These are phyloP conservation scores for Mycena galopus DNA, from an alignment of 768 basidiomycete species.

Conservation along the genomic window DNA sequence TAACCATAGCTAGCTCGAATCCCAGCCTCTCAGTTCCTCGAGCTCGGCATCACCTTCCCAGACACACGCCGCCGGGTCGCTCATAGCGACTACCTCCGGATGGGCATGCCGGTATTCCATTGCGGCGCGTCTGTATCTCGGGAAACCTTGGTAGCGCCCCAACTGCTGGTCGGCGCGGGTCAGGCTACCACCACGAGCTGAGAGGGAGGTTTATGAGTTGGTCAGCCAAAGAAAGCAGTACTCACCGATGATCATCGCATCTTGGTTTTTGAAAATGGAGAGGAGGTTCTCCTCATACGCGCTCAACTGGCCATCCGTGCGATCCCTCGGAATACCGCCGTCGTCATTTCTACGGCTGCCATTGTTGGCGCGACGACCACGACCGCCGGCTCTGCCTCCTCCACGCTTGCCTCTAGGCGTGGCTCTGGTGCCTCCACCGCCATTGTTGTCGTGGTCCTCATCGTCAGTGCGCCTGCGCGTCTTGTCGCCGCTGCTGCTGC, in stretches of 20 bases:
- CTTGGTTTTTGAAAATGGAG: background rate
- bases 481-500: too few species aligned
- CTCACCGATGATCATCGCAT: background rate
- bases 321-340: background rate
- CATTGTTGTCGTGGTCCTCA: background rate
- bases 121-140: background rate
- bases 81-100: background rate
- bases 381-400: background rate
- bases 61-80: background rate
- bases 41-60: background rate
- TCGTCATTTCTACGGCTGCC: background rate
- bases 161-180: background rate
- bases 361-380: background rate
- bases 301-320: background rate
- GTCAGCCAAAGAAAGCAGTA: background rate
- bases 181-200: background rate
- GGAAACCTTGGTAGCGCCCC: background rate
- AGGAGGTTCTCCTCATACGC: background rate
- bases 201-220: background rate
- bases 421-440: background rate
- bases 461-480: background rate
- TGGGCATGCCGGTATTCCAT: background rate
- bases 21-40: background rate
- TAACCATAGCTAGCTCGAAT: background rate
- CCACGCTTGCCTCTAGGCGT: background rate